A percentile compares a stretch with the other conserved stretches of the same genome.
Evolutionary conservation across 495 filamentous ascomycete species (phyloP).

Genomic region (Peziza echinospora): DNA sequence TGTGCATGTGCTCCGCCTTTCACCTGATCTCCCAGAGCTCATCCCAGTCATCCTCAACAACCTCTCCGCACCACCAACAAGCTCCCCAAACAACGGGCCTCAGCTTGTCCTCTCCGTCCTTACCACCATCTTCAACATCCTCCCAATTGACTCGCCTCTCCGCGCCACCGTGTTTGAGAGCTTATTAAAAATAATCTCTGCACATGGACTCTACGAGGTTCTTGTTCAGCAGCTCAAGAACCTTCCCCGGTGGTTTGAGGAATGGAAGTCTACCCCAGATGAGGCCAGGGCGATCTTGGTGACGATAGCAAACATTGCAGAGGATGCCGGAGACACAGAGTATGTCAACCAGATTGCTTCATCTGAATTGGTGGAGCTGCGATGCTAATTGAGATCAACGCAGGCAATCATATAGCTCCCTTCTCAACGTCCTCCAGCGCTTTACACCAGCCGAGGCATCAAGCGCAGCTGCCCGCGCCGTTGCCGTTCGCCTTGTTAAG

Average conservation of each 20-base stretch:
- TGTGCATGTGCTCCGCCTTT: conserved; percentile 72
- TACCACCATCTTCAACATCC: conserved; percentile 91
- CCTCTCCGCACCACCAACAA: conserved; percentile 65
- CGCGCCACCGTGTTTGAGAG: conserved; percentile 77
- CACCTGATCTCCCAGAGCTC: conserved; percentile 59
- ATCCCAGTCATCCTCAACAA: conserved; percentile 70
- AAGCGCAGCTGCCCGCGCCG: conserved; percentile 48
- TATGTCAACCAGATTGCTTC: conserved; percentile 23
- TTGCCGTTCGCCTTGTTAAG: conserved; percentile 67
- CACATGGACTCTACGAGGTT: conserved; percentile 50
- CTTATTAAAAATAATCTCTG: conserved; percentile 57
- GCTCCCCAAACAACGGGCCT: conserved; percentile 62
- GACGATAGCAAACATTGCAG: conserved; percentile 54
- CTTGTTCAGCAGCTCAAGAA: conserved; percentile 57
- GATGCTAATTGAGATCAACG: neutral
- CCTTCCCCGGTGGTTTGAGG: conserved; percentile 55
- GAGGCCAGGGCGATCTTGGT: conserved; percentile 63
- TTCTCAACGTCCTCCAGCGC: conserved; percentile 62
- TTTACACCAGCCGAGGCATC: conserved; percentile 53
- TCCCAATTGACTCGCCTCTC: conserved; percentile 46
- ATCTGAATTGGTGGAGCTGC: neutral
- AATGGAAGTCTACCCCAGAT: conserved; percentile 66
- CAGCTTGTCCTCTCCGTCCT: conserved; percentile 69
- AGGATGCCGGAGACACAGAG: conserved; percentile 53
- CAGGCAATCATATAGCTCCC: conserved; percentile 55